Base-by-base conservation (phyloP, 805 yeast species). In the Lipomyces yamanashiensis region DNA sequence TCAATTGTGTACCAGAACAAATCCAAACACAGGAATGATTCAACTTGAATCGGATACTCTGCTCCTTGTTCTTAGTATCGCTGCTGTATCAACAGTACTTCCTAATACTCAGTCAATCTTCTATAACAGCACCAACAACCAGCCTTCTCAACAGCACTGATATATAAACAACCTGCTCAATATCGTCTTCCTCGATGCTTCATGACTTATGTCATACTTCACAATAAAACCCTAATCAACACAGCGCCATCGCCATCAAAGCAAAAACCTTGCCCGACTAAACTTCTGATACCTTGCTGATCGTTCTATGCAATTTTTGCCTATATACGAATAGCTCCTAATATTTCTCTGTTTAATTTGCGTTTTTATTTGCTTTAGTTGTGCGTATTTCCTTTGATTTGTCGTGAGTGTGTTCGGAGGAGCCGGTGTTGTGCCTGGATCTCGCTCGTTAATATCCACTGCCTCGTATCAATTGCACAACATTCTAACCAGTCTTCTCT, bases 191-290 rank as follows among this genome's bases (percentile, higher is more conserved):
- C n/a, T 15, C 7, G 41, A 39, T 12, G n/a, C 41, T 39, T 39
- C 41, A 39, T 10, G 41, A 39, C 12, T 12, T 15, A 10, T 12
- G n/a, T 10, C 41, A 44, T n/a, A 21, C 13, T 44, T 21, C 12
- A 36, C 17, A 23, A 33, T 13, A 23, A 15, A 44, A 45, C 52
- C 52, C 52, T 45, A 54, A 45, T 17, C 52, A 19, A 34, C 58
- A 17, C 33, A 34, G 1, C 45, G 40, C 17, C 50, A 43, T 41
- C 58, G 58, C 52, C 58, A 34, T 45, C 58, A 8, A 43, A 15
- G 44, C 15, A 41, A 53, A 53, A 53, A 53, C 57, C 57, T 53
- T 43, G 57, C 40, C 57, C 10, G 17, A 21, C 13, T 6, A 10
- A 37, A 50, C n/a, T 23, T 41, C 23, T 36, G 28, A 28, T 21